Percentiles rank a stretch among this genome's conserved stretches.
phyloP scores from a whole-genome alignment of 805 yeast genomes.

The Metschnikowia proteae region DNA sequence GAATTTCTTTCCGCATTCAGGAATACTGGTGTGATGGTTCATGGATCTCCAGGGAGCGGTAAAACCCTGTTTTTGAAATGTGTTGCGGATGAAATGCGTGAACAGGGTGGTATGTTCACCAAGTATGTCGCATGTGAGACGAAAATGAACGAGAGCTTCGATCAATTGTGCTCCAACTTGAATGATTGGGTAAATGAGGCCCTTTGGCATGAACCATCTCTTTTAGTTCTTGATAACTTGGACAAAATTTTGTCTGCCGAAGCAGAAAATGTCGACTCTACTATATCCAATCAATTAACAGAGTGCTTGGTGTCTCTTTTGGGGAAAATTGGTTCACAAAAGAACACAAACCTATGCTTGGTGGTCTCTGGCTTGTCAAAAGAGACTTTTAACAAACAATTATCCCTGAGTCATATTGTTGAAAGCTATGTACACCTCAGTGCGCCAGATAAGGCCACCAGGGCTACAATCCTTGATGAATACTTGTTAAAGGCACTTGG shows the following conservation, averaged over 20 bases:
- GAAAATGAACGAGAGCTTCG: slow-evolving; percentile 52
- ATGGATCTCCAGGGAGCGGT: slow-evolving; percentile 82
- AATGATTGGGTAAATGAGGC: slow-evolving; percentile 46
- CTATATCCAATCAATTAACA: slow-evolving; percentile 59
- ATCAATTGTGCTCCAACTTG: slow-evolving; percentile 42
- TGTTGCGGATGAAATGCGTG: slow-evolving; percentile 34
- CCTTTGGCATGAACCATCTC: slow-evolving; percentile 75
- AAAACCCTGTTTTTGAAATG: slow-evolving; percentile 56
- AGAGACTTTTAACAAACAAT: slow-evolving; percentile 56
- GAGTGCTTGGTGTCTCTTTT: slow-evolving; percentile 51
- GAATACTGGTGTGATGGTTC: slow-evolving; percentile 54
- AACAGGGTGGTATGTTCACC: slow-evolving; percentile 42
- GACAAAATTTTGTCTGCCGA: slow-evolving; percentile 72
- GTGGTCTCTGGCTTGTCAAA: slow-evolving; percentile 62
- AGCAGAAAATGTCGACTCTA: slow-evolving; percentile 53
- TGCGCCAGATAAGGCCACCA: slow-evolving; percentile 64
- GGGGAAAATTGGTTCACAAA: slow-evolving; percentile 41
- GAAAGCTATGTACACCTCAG: slow-evolving; percentile 57
- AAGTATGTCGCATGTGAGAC: slow-evolving; percentile 52
- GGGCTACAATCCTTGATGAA: slow-evolving; percentile 46
- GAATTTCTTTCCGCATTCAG: slow-evolving; percentile 41
- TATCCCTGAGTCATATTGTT: slow-evolving; percentile 67
- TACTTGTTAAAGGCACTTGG: slow-evolving; percentile 30
- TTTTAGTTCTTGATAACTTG: slow-evolving; percentile 72
- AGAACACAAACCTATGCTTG: slow-evolving; percentile 48